These are phyloP conservation scores for Ophiostoma australiae DNA, from an alignment of 2,329 filamentous ascomycete species.

Conservation along the genomic window DNA sequence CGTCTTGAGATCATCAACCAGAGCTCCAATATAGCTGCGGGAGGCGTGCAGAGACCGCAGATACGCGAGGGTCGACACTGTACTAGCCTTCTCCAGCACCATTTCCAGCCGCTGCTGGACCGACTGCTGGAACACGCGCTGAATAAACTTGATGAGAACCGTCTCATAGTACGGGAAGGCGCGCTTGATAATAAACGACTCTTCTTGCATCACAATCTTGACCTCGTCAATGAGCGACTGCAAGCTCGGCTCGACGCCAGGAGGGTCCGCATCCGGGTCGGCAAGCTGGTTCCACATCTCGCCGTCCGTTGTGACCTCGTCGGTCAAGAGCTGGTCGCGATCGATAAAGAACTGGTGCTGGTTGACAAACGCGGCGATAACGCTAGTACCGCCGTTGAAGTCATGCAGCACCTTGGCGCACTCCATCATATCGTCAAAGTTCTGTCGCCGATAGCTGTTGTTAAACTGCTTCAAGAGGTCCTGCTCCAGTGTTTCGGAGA, in stretches of 20 bases:
- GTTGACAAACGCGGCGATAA: slow-evolving; percentile 94
- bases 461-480: slow-evolving; percentile 95
- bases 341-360: slow-evolving; percentile 99
- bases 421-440: slow-evolving; percentile 97
- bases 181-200: slow-evolving; percentile 92
- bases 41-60: slow-evolving; percentile 86
- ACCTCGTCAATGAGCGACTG: slow-evolving; percentile 93
- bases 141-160: slow-evolving; percentile 86
- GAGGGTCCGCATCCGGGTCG: slow-evolving; percentile 88
- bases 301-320: slow-evolving; percentile 71
- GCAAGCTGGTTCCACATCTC: slow-evolving; percentile 87
- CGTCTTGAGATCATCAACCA: slow-evolving; percentile 89
- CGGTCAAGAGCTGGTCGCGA: slow-evolving; percentile 81
- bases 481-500: slow-evolving; percentile 91
- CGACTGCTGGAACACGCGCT: slow-evolving; percentile 95
- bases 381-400: slow-evolving; percentile 92
- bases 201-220: slow-evolving; percentile 90
- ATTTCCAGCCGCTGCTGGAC: slow-evolving; percentile 94
- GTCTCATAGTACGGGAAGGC: slow-evolving; percentile 96
- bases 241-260: slow-evolving; percentile 83
- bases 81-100: slow-evolving; percentile 90
- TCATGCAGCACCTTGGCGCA: slow-evolving; percentile 90
- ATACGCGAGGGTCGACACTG: slow-evolving; percentile 87
- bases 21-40: slow-evolving; percentile 75
- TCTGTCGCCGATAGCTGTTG: slow-evolving; percentile 89